phyloP scores from a whole-genome alignment of 1,139 yeast genomes.

The Yamadazyma songkhlaensis region DNA sequence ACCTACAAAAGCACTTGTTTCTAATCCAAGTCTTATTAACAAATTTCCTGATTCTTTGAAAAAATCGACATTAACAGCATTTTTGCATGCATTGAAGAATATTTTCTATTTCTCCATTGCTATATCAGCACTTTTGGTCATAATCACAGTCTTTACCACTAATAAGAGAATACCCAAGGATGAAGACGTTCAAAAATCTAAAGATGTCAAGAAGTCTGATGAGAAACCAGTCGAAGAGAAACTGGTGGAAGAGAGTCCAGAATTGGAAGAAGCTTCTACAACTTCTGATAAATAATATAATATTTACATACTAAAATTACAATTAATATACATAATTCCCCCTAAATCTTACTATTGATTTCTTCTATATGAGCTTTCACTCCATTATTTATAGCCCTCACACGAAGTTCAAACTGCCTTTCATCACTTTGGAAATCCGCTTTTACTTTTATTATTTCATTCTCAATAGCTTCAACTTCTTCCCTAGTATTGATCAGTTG shows the following conservation, averaged over 20 bases:
- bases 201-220: not conserved
- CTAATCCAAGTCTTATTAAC: constrained; percentile 28
- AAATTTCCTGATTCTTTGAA: constrained; percentile 22
- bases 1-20: constrained; percentile 21
- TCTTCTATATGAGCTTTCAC: constrained; percentile 12
- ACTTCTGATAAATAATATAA: not conserved
- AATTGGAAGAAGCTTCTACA: not conserved
- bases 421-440: constrained; percentile 53
- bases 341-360: constrained; percentile 14
- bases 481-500: constrained; percentile 49
- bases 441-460: constrained; percentile 40
- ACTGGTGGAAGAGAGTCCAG: not conserved
- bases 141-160: constrained; percentile 33
- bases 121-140: constrained; percentile 25
- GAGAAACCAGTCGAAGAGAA: not conserved
- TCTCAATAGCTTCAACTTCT: constrained; percentile 47
- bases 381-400: constrained; percentile 40
- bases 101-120: constrained; percentile 42
- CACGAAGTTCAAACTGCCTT: constrained; percentile 50
- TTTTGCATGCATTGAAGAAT: constrained; percentile 38
- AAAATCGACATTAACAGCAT: constrained; percentile 22
- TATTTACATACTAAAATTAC: constrained; percentile 5
- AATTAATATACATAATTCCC: constrained; percentile 3
- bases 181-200: constrained; percentile 19
- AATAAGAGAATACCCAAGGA: constrained; percentile 37